Conservation (phyloP, 2,329 filamentous ascomycete species). For the Uncinocarpus reesii region DNA sequence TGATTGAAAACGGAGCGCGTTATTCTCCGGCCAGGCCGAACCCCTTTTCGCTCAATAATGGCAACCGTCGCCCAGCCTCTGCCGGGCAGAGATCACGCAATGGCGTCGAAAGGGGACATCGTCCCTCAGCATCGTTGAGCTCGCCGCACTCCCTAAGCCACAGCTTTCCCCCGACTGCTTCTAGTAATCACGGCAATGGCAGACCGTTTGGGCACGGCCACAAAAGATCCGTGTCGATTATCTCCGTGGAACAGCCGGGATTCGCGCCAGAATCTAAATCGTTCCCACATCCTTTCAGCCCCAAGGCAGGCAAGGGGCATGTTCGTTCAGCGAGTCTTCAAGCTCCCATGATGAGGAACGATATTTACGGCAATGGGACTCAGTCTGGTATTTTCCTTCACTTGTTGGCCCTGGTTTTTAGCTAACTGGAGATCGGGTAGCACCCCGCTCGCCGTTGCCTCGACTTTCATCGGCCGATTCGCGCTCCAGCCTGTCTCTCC, state of each 20-base stretch:
- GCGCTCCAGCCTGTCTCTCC: conserved; percentile 23
- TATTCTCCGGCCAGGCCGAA: conserved; percentile 33
- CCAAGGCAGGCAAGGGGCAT: conserved; percentile 55
- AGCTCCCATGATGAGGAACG: conserved; percentile 47
- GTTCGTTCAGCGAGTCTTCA: conserved; percentile 72
- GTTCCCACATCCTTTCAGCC: conserved; percentile 29
- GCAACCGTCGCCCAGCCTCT: conserved; percentile 28
- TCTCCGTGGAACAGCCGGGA: conserved; percentile 55
- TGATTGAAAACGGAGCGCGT: conserved; percentile 27
- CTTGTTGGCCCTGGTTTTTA: neutral
- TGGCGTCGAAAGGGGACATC: conserved; percentile 25
- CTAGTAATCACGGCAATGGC: conserved; percentile 18
- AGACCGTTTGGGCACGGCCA: conserved; percentile 47
- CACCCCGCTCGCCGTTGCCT: conserved; percentile 28
- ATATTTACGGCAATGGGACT: conserved; percentile 32
- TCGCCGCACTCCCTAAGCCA: conserved; percentile 31
- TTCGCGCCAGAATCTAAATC: conserved; percentile 26
- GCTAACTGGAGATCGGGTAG: conserved; percentile 17
- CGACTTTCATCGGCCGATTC: conserved; percentile 26
- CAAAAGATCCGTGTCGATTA: conserved; percentile 68
- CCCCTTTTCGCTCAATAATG: conserved; percentile 28
- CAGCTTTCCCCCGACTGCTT: conserved; percentile 31
- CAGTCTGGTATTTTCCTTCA: conserved; percentile 30
- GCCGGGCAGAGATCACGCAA: conserved; percentile 24
- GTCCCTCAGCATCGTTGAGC: conserved; percentile 33